These are phyloP conservation scores for Begonia fuchsioides DNA, from an alignment of 306 rosid genomes.

Conservation along the genomic window DNA sequence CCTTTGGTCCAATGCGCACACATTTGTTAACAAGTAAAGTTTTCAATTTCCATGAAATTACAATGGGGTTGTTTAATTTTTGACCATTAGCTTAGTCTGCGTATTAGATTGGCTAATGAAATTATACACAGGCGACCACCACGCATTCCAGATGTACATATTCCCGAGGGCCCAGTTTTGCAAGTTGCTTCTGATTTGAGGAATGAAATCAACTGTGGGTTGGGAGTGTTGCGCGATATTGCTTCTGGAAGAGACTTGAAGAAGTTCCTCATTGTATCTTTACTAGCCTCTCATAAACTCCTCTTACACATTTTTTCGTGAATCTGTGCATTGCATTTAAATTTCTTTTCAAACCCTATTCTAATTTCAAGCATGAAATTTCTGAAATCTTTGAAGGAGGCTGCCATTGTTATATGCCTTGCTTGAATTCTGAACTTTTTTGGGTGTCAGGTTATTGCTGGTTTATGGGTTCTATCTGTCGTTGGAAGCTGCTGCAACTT, in stretches of 20 bases:
- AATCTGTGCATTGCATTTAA: no score
- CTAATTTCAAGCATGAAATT: no score
- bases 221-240: slow-evolving; percentile 45
- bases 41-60: background rate
- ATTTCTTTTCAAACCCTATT: no score
- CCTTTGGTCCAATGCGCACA: slow-evolving; percentile 82
- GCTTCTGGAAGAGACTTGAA: slow-evolving; percentile 91
- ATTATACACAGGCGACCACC: slow-evolving; percentile 44
- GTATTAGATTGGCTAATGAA: background rate
- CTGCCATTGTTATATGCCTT: no score
- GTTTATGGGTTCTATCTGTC: slow-evolving; percentile 69
- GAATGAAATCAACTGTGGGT: slow-evolving; percentile 43
- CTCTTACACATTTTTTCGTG: no score
- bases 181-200: slow-evolving; percentile 59
- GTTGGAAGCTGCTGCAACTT: slow-evolving; percentile 60
- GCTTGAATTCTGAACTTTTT: background rate
- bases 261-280: slow-evolving; percentile 69
- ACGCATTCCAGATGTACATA: slow-evolving; percentile 52
- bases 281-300: background rate
- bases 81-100: background rate
- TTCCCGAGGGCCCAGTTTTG: slow-evolving; percentile 62
- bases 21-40: slow-evolving; percentile 72
- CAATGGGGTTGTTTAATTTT: background rate
- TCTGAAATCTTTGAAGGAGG: no score
- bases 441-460: slow-evolving; percentile 54